Evolutionary conservation across 257 asterid genomes (phyloP), one percentile per base, ranked within the genome.

Genomic region (Petunia axillaris): DNA sequence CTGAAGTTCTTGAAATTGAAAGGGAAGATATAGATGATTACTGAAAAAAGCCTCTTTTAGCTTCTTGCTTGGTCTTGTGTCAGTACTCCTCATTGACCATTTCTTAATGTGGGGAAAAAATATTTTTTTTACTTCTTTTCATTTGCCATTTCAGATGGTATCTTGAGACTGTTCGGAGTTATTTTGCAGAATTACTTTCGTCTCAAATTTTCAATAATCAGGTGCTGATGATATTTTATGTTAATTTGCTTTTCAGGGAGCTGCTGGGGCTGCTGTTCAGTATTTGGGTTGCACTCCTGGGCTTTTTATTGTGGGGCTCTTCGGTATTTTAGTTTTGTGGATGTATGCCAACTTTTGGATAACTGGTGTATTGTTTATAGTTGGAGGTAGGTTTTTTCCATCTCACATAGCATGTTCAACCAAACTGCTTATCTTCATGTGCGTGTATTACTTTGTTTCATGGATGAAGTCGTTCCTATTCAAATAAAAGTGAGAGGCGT

Each of bases 261-360:
- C 92, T 57, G 99, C 98, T 77, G 97, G 97, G 84, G 90, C 84
- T 88, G 97, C 98, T 76, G 97, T 96, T 85, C 98, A 92, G 88
- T 89, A 91, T 87, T 86, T 94, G 88, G 98, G 99, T 87, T 94
- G 88, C 87, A 93, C 97, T 81, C 98, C 99, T 79, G 99, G 99
- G 80, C 89, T 96, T 80, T 94, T 94, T 84, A 94, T 96, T 64
- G 98, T 96, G 76, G 99, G 99, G 85, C 91, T 94, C 80, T 90
- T 93, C 83, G 93, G 91, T 81, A 96, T 94, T 90, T 82, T 94
- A 74, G 85, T 91, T 85, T 91, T 96, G 79, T 96, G 99, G 99
- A 94, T 94, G 97, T 96, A 89, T 88, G 98, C 98, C 78, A 96
- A 96, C 93, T 92, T 96, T 90, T 96, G 99, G 99, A 96, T 94